Base-by-base conservation (phyloP, 495 filamentous ascomycete genomes). In the Penicillium odoratum region DNA sequence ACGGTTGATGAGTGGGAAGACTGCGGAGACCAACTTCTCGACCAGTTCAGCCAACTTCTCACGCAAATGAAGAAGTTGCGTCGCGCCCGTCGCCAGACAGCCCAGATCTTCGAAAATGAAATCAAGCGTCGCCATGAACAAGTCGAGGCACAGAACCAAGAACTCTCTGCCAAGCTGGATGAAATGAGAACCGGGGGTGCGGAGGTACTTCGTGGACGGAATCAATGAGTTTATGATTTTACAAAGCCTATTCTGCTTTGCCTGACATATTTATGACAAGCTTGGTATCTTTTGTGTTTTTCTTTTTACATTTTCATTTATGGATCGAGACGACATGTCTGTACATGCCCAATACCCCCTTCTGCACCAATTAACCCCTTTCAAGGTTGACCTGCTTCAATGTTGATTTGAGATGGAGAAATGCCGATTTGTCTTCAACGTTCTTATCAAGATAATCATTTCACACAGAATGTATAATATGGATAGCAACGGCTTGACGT, bases 11-110 rank as follows among this genome's bases (percentile, higher is more conserved):
- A 93, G 67, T 94, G 92, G 88, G 92, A 97, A 67, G 79, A 88
- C 48, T 84, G 87, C 13, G 92, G 92, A 7, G 90, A 97, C 58
- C 86, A 88, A 78, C 83, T 97, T 42, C 73, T 93, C 13, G 83
- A 85, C 4, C 81, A 81, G 58, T 93, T 94, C 62, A 75, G 76
- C 6, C 75, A 79, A 7, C 68, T 92, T 16, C 76, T 92, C 58
- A 66, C 74, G 16, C 80, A 83, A 61, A 81, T 93, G 64, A 89
- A 83, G 56, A 75, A 83, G 0, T 76, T 85, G 30, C 76, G 91
- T 46, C 78, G 80, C 55, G 77, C 80, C 18, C 90, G 91, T 66
- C 81, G 93, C 38, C 77, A 79, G 49, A 72, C 88, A 7, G 82
- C 86, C 7, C 72, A 73, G 33, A 71, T 79, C 31, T 94, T 93